A percentile compares a stretch with the other conserved stretches of the same genome.
These are phyloP conservation scores for Neckera pumila DNA, from an alignment of 225 moss, liverwort and hornwort species.

Conservation along the genomic window DNA sequence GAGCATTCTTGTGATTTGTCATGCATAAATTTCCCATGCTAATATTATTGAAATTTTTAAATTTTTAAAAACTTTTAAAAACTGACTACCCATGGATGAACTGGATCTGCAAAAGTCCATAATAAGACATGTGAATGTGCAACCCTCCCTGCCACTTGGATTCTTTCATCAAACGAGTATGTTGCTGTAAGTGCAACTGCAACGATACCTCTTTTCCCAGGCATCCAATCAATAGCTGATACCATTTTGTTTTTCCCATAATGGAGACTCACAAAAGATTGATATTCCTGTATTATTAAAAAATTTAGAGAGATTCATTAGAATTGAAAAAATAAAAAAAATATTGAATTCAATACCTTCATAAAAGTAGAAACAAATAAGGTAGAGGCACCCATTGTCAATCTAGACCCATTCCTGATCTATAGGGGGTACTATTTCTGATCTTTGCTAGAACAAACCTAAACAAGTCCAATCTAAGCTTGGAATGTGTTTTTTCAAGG, in stretches of 20 bases:
- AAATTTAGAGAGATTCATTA: too few species aligned
- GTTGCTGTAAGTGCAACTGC: conserved; percentile 70
- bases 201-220: conserved; percentile 59
- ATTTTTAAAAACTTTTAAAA: too few species aligned
- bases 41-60: neutral
- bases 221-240: conserved; percentile 92
- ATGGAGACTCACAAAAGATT: conserved; percentile 68
- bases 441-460: too few species aligned
- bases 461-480: too few species aligned
- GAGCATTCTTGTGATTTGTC: neutral
- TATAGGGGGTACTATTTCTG: too few species aligned
- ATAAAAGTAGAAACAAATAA: neutral
- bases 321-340: too few species aligned
- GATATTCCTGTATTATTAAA: conserved; percentile 44
- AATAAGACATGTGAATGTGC: conserved; percentile 68
- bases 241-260: conserved; percentile 92
- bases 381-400: too few species aligned
- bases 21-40: neutral
- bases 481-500: too few species aligned
- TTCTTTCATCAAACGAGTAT: conserved; percentile 73
- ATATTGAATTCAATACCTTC: neutral
- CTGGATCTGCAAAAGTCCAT: conserved; percentile 78
- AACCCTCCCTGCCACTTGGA: conserved; percentile 51
- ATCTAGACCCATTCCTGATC: too few species aligned
- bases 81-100: conserved; percentile 69